Percentiles rank a stretch among this genome's conserved stretches.
These are phyloP conservation scores for Sporothrix variecibatus DNA, from an alignment of 2,329 filamentous ascomycete genomes.

Conservation along the genomic window DNA sequence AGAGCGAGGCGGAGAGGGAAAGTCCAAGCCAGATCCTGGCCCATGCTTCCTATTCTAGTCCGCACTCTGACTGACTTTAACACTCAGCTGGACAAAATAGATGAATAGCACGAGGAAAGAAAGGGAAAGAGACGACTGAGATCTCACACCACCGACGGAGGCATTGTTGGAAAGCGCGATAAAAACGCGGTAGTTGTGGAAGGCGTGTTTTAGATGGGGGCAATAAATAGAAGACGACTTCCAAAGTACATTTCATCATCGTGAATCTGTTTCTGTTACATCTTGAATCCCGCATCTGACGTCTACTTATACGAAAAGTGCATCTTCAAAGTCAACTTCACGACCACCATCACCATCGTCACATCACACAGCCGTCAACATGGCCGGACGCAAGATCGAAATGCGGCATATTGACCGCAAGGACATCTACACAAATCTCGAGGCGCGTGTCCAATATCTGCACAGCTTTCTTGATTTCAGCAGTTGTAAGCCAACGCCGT, in stretches of 20 bases:
- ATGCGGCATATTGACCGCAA: slow-evolving; percentile 67
- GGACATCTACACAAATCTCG: slow-evolving; percentile 70
- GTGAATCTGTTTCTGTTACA: not conserved
- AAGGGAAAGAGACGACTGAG: not conserved
- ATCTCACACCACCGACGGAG: slow-evolving; percentile 14
- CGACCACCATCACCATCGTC: not conserved
- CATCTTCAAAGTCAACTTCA: not conserved
- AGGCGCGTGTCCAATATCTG: slow-evolving; percentile 69
- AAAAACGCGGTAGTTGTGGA: not conserved
- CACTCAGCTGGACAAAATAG: not conserved
- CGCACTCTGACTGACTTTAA: not conserved
- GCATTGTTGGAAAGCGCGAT: not conserved
- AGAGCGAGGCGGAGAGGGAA: not conserved
- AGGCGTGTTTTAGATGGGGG: not conserved
- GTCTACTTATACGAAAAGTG: not conserved
- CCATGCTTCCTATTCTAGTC: not conserved
- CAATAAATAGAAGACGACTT: not conserved
- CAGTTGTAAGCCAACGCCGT: slow-evolving; percentile 54
- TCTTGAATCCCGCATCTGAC: not conserved
- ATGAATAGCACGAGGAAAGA: not conserved
- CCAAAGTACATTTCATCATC: not conserved
- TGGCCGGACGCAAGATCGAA: slow-evolving; percentile 28
- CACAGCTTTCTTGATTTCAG: slow-evolving; percentile 77
- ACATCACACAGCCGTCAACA: not conserved
- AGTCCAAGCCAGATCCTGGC: not conserved